These are phyloP conservation scores for Epichloe sibirici DNA, from an alignment of 2,329 filamentous ascomycete genomes.

Conservation along the genomic window DNA sequence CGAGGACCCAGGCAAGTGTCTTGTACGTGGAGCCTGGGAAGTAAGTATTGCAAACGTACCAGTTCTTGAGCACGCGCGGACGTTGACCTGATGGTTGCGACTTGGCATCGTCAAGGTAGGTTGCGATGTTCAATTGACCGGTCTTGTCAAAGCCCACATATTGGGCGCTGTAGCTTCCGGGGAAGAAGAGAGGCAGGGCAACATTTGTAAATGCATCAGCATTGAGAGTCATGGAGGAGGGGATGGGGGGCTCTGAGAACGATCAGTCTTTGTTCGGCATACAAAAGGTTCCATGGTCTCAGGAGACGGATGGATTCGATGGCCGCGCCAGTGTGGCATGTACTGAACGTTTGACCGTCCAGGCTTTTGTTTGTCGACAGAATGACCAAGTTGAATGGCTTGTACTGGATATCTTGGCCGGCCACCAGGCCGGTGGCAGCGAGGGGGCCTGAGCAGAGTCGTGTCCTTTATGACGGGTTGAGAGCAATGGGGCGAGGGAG, in stretches of 20 bases:
- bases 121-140: conserved; percentile 8
- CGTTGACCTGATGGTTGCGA: conserved; percentile 4
- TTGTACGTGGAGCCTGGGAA: conserved; percentile 8
- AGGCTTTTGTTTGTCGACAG: conserved; percentile 8
- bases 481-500: too few relatives aligned
- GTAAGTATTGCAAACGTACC: conserved; percentile 13
- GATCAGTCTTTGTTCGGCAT: too few relatives aligned
- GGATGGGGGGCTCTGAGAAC: background rate
- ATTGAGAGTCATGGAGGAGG: conserved; percentile 9
- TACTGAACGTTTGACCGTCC: conserved; percentile 7
- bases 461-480: conserved; percentile 7
- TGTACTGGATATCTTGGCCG: conserved; percentile 10
- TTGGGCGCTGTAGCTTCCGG: conserved; percentile 12
- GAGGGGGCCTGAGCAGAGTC: background rate
- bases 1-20: too few relatives aligned
- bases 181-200: conserved; percentile 10
- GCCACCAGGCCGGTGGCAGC: conserved; percentile 3
- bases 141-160: conserved; percentile 13
- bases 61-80: conserved; percentile 8
- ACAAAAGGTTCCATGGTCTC: too few relatives aligned
- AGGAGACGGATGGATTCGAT: conserved; percentile 11
- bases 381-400: conserved; percentile 11
- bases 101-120: conserved; percentile 11
- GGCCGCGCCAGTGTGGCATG: conserved; percentile 13
- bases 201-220: conserved; percentile 13